Percentiles rank a stretch among this genome's conserved stretches.
Evolutionary conservation across 2,329 filamentous ascomycete genomes (phyloP).

Genomic region (Colletotrichum sp.): DNA sequence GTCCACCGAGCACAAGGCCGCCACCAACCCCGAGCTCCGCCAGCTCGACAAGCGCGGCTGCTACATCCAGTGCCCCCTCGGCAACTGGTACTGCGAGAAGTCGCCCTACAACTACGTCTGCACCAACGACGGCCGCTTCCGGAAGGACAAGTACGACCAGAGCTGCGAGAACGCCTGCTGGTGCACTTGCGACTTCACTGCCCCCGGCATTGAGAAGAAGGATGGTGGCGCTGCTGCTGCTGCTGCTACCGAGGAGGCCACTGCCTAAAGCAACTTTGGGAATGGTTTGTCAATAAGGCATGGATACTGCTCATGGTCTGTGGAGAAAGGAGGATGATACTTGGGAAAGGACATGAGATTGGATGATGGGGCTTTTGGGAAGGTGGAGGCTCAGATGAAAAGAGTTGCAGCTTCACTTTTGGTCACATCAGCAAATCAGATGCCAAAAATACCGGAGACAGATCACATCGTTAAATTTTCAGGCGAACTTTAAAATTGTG

Average conservation of each 20-base stretch:
- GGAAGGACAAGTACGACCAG: background rate
- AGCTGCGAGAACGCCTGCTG: constrained; percentile 8
- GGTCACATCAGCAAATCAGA: background rate
- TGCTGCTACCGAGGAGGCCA: background rate
- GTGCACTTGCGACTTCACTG: background rate
- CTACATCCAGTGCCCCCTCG: background rate
- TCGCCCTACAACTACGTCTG: background rate
- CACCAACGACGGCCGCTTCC: background rate
- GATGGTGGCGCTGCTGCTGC: background rate
- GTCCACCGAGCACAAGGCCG: background rate
- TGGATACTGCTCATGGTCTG: background rate
- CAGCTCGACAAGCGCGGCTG: background rate
- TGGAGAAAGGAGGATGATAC: background rate
- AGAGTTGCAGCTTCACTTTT: background rate
- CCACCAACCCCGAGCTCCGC: background rate
- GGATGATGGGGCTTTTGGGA: background rate
- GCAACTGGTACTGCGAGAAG: background rate
- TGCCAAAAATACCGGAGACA: accelerated
- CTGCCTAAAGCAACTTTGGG: background rate
- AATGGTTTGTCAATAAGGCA: accelerated
- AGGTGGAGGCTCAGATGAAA: background rate
- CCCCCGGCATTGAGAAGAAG: background rate
- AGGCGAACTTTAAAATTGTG: accelerated
- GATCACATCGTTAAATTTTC: background rate
- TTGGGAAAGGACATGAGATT: background rate